A percentile compares a stretch with the other conserved stretches of the same genome.
These are phyloP conservation scores for Fagus sylvatica DNA, from an alignment of 306 rosid species.

Conservation along the genomic window DNA sequence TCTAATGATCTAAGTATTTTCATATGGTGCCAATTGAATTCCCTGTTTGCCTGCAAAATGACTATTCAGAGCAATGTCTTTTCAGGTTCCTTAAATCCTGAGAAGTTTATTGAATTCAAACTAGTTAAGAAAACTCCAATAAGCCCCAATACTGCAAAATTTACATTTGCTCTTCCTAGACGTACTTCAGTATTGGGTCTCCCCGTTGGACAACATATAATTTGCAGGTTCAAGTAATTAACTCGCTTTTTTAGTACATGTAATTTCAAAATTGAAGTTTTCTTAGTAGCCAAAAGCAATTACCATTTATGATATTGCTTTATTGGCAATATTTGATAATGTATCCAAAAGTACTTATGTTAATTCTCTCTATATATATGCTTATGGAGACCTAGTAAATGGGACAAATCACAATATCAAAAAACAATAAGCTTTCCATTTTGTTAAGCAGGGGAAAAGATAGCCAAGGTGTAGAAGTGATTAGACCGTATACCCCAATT, in stretches of 20 bases:
- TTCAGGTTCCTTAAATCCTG: constrained; percentile 62
- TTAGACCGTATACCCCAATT: constrained; percentile 75
- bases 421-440: neutral
- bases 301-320: too few relatives aligned
- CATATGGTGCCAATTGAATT: neutral
- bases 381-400: neutral
- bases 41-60: neutral
- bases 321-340: too few relatives aligned
- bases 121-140: constrained; percentile 59
- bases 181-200: constrained; percentile 69
- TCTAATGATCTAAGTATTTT: neutral
- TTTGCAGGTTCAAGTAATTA: constrained; percentile 54
- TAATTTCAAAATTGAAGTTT: neutral
- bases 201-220: constrained; percentile 76
- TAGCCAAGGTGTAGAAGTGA: constrained; percentile 53
- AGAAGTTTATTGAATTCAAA: constrained; percentile 57
- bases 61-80: neutral
- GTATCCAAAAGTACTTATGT: too few relatives aligned
- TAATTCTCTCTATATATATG: neutral
- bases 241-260: neutral
- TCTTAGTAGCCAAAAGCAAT: neutral
- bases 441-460: constrained; percentile 57
- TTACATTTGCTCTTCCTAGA: constrained; percentile 66
- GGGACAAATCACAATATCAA: neutral
- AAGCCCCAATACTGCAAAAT: constrained; percentile 57